Evolutionary conservation across 768 basidiomycete species (phyloP).

Genomic region (Leccinum barrowsii): DNA sequence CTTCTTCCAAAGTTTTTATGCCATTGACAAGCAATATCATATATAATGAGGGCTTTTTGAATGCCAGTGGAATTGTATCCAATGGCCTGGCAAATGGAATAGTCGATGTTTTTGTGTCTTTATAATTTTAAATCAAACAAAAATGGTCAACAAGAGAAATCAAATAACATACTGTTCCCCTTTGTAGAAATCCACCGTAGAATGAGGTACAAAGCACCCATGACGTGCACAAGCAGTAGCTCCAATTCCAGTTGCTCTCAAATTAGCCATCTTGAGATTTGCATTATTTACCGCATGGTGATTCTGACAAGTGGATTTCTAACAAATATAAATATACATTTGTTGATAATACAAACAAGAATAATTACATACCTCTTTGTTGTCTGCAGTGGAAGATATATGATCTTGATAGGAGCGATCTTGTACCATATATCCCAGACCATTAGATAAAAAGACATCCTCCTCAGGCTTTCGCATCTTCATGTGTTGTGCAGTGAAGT

Average conservation of each 20-base stretch:
- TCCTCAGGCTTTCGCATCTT: no score
- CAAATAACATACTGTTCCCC: constrained; percentile 16
- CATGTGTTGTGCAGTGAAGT: no score
- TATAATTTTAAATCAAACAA: neutral
- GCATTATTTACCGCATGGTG: constrained; percentile 1
- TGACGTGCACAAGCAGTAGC: neutral
- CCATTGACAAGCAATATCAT: constrained; percentile 33
- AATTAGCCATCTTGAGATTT: neutral
- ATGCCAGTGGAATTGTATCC: constrained; percentile 1
- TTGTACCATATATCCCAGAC: no score
- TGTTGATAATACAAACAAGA: neutral
- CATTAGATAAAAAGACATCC: no score
- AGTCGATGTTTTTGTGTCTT: constrained; percentile 31
- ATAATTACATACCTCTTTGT: neutral
- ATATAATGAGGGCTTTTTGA: constrained; percentile 15
- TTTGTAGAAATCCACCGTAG: constrained; percentile 31
- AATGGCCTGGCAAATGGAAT: constrained; percentile 22
- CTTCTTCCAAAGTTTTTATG: constrained; percentile 6
- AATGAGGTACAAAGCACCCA: constrained; percentile 23
- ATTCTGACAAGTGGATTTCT: neutral
- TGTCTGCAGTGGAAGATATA: neutral
- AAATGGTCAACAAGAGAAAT: neutral
- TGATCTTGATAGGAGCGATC: no score
- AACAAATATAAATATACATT: neutral
- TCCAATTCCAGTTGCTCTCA: neutral